Base-by-base conservation (phyloP, 2,329 filamentous ascomycete genomes). In the Curvularia sp. region DNA sequence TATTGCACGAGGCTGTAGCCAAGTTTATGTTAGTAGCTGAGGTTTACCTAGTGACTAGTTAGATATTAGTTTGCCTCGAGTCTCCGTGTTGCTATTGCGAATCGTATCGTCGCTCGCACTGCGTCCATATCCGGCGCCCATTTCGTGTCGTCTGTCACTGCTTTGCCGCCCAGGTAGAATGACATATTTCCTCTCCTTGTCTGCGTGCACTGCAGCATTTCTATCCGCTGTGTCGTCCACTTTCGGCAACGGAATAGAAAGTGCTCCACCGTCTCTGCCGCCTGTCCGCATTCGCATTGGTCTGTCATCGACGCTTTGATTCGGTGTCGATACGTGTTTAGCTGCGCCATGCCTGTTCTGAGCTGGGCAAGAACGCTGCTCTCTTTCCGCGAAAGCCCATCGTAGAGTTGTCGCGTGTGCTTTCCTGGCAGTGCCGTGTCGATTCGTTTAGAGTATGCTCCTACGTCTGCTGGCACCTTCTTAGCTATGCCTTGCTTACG, bases 361-460 rank as follows among this genome's bases (percentile, higher is more conserved):
- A 58, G 50, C 50, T 58, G 55, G 13, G 55, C 38, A 32, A 58
- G 55, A 8, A 58, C 50, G 38, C 55, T 58, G 19, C 45, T 51
- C 41, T 53, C 50, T 50, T 58, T 58, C 34, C 46, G 49, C 39
- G 36, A 54, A 23, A 58, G 45, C 39, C 38, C 21, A 38, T 58
- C 45, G 28, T 58, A 58, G 25, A 58, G 55, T 50, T 54, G 36
- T 47, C 51, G 45, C 30, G 45, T 58, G 18, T 58, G 45, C 50
- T 58, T 58, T 58, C 55, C 55, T 46, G 34, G 55, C 39, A 58
- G 55, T 58, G 49, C 55, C 25, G 43, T 49, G 39, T 58, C 45
- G 36, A 58, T 53, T 49, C n/a, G 25, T 36, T 53, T 53, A 39
- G 56, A 59, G 41, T 50, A 59, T 28, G 36, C 49, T 42, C 50